Evolutionary conservation across 495 filamentous ascomycete genomes (phyloP).

Genomic region (Tuber borchii): DNA sequence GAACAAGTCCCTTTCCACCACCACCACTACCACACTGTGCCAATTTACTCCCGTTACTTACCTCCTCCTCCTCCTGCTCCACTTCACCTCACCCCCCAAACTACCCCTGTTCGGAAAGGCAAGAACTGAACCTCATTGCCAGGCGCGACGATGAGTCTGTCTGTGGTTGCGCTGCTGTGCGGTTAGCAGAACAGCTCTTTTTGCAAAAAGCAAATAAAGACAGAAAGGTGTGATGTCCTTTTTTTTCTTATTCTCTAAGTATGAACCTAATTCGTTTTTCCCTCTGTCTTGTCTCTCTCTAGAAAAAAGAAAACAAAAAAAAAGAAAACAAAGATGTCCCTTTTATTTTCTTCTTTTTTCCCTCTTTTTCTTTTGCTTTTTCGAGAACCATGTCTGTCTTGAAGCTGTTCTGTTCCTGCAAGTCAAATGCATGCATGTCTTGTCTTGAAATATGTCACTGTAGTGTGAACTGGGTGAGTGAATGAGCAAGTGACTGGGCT

Average conservation of each 20-base stretch:
- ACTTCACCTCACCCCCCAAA: conserved; percentile 13
- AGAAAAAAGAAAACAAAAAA: neutral
- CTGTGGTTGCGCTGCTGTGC: neutral
- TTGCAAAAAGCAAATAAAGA: neutral
- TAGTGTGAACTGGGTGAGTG: neutral
- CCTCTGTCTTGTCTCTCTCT: neutral
- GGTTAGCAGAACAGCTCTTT: neutral
- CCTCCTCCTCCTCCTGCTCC: conserved; percentile 10
- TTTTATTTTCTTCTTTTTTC: neutral
- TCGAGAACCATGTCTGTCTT: neutral
- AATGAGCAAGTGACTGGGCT: neutral
- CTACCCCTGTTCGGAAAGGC: conserved; percentile 15
- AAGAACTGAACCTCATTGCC: neutral
- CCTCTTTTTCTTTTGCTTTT: neutral
- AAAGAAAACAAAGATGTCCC: neutral
- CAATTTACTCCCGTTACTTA: conserved; percentile 2
- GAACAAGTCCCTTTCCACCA: conserved; percentile 23
- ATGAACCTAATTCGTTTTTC: neutral
- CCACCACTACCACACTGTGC: conserved; percentile 26
- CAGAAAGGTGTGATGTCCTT: neutral
- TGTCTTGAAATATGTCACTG: neutral
- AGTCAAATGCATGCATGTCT: conserved; percentile 4
- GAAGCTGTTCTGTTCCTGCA: neutral
- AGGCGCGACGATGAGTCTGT: neutral
- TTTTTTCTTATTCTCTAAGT: neutral